Base-by-base conservation (phyloP, 2,329 filamentous ascomycete species). In the Trichoderma polysporum region DNA sequence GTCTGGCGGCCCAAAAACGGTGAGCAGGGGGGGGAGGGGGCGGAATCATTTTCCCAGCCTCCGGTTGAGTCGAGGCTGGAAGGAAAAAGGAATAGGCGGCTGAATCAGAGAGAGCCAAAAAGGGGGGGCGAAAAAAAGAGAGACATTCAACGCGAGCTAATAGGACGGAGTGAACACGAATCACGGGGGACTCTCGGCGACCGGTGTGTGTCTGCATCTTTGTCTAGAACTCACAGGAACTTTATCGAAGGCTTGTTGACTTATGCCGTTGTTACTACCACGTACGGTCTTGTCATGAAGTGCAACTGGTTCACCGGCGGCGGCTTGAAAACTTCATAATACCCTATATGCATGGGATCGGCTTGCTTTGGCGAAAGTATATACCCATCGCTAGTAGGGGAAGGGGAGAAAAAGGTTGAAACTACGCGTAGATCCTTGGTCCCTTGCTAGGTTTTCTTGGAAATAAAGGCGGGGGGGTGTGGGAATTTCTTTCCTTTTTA, bases 401-500 rank as follows among this genome's bases (percentile, higher is more conserved):
- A 19, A 58, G 13, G 50, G 50, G 9, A n/a, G 29, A 31, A 22
- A 45, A 29, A 15, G n/a, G 57, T 33, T 47, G 1, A 19, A 47
- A 37, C 33, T 50, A 61, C 25, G 58, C 33, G 58, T 17, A 61
- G 58, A 61, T 61, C 58, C 58, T 52, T 52, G 58, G 29, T 22
- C 47, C 45, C 17, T 39, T 50, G 29, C 41, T 60, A 12, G 17
- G 3, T 12, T 31, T 19, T 8, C 35, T 2, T 33, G 41, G 58
- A 17, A 29, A 15, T 6, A 39, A 22, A 39, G 45, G 31, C 17
- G 45, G 22, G 54, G 31, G 53, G 25, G 19, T 45, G 15, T 45
- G 17, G 13, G 22, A 25, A 13, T 59, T n/a, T 29, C 27, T 15
- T 47, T 59, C 8, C 29, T 35, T 35, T 12, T n/a, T n/a, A n/a